Evolutionary conservation across 2,329 filamentous ascomycete species (phyloP), one percentile per base, ranked within the genome.

Genomic region (Aspergillus fijiensis): DNA sequence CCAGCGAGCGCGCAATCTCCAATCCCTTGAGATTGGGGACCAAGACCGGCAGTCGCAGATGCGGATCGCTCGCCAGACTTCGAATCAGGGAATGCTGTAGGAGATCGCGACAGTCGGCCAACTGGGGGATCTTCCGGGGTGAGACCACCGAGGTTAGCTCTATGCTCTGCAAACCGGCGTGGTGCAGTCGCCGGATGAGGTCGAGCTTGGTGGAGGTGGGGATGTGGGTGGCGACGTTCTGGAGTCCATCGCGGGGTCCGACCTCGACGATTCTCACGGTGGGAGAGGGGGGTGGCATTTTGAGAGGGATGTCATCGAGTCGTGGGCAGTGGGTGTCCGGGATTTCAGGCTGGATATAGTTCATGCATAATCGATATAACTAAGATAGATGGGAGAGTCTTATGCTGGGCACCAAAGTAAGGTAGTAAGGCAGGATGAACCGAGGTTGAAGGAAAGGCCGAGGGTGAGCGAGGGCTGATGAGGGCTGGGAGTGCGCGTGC

Each of bases 101-200:
- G 0, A 76, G 58, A 16, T 68, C 60, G 16, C 68, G 68, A 60
- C 70, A 72, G 51, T 76, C 74, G 5, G 72, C 70, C 50, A 91
- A 86, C 82, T 95, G 92, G 3, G 92, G 91, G 53, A 93, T 88
- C 85, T 89, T 93, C 84, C 90, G 92, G 1, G 91, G 90, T 51
- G 89, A 85, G 10, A 96, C 91, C 70, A 96, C 92, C 1, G 89
- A 90, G 0, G 91, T 92, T 19, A 89, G 87, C 74, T 96, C 91
- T 63, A 96, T 94, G 3, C 87, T 87, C 5, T 80, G 79, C 48
- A 95, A 74, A 0, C 91, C 91, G 0, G 90, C 89, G 63, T 79
- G 78, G 35, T 87, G 85, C 62, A 96, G 79, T 61, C 85, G 81
- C 66, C 88, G 83, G 45, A 96, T 89, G 56, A 96, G 77, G 66